These are phyloP conservation scores for Pistacia integerrima DNA, from an alignment of 345 rosid species.

Conservation along the genomic window DNA sequence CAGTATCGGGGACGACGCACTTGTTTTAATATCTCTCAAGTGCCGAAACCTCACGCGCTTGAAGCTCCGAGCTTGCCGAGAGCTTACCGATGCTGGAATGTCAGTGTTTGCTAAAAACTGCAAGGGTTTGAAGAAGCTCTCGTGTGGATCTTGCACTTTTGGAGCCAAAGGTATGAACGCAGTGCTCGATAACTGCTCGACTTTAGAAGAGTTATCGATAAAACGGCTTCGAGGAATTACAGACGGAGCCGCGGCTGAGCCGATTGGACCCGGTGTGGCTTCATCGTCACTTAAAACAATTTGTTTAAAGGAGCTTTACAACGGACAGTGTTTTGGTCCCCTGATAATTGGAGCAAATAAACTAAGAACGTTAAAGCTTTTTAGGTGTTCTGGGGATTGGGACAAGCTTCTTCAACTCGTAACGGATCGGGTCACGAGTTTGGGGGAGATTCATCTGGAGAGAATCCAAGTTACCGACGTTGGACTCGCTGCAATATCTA, in stretches of 20 bases:
- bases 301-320: conserved; percentile 74
- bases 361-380: conserved; percentile 67
- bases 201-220: conserved; percentile 70
- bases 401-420: conserved; percentile 55
- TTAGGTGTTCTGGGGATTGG: conserved; percentile 88
- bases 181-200: conserved; percentile 67
- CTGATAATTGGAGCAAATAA: conserved; percentile 62
- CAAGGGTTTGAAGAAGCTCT: conserved; percentile 69
- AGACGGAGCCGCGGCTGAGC: conserved; percentile 55
- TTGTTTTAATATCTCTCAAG: conserved; percentile 58
- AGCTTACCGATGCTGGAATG: conserved; percentile 76
- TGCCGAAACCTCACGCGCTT: conserved; percentile 75
- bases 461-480: conserved; percentile 66
- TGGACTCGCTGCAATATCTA: conserved; percentile 57
- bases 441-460: conserved; percentile 76
- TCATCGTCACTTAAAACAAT: conserved; percentile 59
- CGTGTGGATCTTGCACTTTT: conserved; percentile 80
- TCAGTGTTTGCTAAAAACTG: conserved; percentile 67
- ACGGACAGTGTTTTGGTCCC: conserved; percentile 80
- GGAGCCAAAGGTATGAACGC: conserved; percentile 91
- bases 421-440: conserved; percentile 38
- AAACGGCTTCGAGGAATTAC: conserved; percentile 78
- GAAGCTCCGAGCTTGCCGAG: conserved; percentile 82
- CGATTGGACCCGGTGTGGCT: conserved; percentile 65
- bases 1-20: conserved; percentile 77